Conservation (phyloP, 805 yeast genomes). For the Wickerhamiella domercqiae region DNA sequence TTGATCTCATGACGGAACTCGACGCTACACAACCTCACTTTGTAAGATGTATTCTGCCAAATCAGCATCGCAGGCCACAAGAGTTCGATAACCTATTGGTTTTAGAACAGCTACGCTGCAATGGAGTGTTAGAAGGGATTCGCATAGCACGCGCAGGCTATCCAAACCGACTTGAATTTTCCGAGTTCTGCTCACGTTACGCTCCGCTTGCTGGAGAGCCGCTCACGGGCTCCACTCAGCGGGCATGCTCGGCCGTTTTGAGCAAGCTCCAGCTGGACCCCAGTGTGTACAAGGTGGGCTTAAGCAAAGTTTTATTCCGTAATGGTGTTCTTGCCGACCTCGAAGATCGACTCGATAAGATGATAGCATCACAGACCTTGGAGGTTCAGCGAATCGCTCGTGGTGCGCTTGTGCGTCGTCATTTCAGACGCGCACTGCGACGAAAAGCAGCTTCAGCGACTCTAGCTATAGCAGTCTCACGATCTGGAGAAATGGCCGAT, state of each 20-base stretch:
- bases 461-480: constrained; percentile 44
- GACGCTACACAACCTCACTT: constrained; percentile 84
- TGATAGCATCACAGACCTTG: constrained; percentile 39
- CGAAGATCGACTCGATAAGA: constrained; percentile 60
- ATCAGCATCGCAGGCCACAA: constrained; percentile 53
- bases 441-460: constrained; percentile 57
- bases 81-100: constrained; percentile 62
- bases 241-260: constrained; percentile 53
- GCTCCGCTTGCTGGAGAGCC: constrained; percentile 44
- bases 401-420: constrained; percentile 45
- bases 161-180: constrained; percentile 79
- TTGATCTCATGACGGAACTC: constrained; percentile 53
- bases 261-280: constrained; percentile 46
- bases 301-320: constrained; percentile 58
- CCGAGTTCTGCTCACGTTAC: constrained; percentile 65
- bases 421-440: constrained; percentile 33
- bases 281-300: constrained; percentile 48
- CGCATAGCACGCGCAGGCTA: constrained; percentile 94
- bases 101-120: constrained; percentile 79
- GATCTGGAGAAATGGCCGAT: constrained; percentile 31
- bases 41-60: constrained; percentile 91
- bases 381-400: constrained; percentile 48
- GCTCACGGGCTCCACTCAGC: constrained; percentile 32
- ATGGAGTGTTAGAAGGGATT: constrained; percentile 96
- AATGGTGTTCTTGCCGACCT: constrained; percentile 65